Evolutionary conservation across 441 rosid species (phyloP).

Genomic region (Rhodomyrtus psidioides): DNA sequence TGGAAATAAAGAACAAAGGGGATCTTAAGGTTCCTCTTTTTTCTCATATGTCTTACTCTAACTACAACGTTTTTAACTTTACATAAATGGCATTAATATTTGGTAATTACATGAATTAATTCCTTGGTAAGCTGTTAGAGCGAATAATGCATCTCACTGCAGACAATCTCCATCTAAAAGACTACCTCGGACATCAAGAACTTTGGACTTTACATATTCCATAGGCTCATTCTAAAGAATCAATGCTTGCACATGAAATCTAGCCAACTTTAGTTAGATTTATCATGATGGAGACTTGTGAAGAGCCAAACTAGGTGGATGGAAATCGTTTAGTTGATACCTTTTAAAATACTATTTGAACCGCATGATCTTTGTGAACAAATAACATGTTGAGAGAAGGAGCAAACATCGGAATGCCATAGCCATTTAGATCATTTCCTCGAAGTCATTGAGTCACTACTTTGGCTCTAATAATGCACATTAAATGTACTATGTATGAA

Average conservation of each 20-base stretch:
- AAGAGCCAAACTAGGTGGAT: neutral
- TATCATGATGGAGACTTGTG: neutral
- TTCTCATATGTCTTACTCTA: neutral
- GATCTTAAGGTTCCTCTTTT: neutral
- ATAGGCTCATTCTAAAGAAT: neutral
- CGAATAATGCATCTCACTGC: neutral
- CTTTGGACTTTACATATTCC: neutral
- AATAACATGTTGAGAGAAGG: neutral
- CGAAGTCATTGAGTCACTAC: neutral
- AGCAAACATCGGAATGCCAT: neutral
- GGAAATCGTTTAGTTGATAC: neutral
- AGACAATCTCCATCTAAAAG: neutral
- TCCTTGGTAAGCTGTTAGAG: neutral
- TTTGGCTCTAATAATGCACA: neutral
- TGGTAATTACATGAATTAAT: neutral
- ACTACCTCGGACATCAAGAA: neutral
- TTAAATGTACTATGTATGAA: neutral
- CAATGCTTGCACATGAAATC: neutral
- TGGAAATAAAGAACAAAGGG: too few relatives aligned
- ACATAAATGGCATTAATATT: neutral
- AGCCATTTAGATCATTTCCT: neutral
- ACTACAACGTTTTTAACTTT: neutral
- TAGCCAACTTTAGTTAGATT: neutral
- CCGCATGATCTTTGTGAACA: neutral
- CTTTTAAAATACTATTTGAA: neutral